phyloP scores from a whole-genome alignment of 805 yeast species.

The Teunomyces cretensis region DNA sequence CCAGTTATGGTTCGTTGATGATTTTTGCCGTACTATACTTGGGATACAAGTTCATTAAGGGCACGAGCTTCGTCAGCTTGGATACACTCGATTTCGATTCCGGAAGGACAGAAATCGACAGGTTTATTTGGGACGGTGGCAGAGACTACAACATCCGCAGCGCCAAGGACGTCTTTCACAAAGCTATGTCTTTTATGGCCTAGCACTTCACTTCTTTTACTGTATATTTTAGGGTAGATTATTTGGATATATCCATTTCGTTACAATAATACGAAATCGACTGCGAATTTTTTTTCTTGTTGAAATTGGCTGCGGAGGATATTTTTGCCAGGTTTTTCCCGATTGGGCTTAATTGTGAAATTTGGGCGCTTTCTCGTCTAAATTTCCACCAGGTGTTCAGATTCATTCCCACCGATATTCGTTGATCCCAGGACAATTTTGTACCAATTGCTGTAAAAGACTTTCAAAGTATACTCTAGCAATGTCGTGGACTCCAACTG shows the following conservation, averaged over 20 bases:
- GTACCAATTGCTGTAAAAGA: neutral
- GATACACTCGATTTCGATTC: conserved; percentile 80
- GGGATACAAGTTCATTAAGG: conserved; percentile 57
- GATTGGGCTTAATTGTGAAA: conserved; percentile 4
- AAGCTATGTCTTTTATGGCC: conserved; percentile 34
- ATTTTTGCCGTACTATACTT: conserved; percentile 50
- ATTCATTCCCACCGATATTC: neutral
- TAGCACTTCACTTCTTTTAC: conserved; percentile 10
- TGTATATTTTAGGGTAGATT: neutral
- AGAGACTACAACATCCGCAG: conserved; percentile 36
- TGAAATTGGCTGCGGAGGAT: neutral
- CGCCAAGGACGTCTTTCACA: conserved; percentile 32
- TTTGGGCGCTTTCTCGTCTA: conserved; percentile 4
- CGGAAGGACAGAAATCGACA: conserved; percentile 81
- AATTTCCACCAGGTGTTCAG: neutral
- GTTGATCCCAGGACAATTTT: neutral
- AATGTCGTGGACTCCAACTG: conserved; percentile 42
- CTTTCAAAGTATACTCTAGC: neutral
- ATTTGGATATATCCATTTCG: neutral
- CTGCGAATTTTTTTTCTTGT: neutral
- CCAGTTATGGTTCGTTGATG: conserved; percentile 63
- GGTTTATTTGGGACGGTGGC: conserved; percentile 80
- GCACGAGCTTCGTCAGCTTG: conserved; percentile 64
- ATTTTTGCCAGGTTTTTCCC: neutral
- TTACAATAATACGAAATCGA: too few relatives aligned